Base-by-base conservation (phyloP, 331 rosid genomes). In the Prunus yedoensis region DNA sequence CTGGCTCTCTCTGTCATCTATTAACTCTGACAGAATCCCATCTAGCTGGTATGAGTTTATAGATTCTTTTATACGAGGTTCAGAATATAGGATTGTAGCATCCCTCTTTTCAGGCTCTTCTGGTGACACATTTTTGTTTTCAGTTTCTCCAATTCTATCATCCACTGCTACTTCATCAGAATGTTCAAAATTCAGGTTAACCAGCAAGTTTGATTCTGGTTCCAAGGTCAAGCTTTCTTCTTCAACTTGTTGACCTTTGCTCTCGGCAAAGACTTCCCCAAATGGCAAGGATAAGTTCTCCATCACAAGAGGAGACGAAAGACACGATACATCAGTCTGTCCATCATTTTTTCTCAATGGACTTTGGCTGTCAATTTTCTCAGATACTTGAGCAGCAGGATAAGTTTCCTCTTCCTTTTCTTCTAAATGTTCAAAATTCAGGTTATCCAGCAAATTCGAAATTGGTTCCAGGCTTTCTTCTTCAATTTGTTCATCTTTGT, bases 1-100 rank as follows among this genome's bases (percentile, higher is more conserved):
- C 82, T 56, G 82, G 64, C 61, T 81, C 79, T 76, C 86, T 65
- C 56, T 66, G 71, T 73, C 17, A 43, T 77, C 63, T 67, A 79
- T 64, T 75, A 66, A 54, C 27, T 81, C 75, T 5, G 71, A 64
- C 80, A 68, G 50, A 72, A 23, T 45, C 71, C 59, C 72, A 68
- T 63, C 68, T 28, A 61, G 68, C 61, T 80, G 58, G 68, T 85
- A 73, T 51, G 85, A 70, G 81, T 70, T 67, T 38, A 71, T 49
- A 61, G 80, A 81, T 57, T 79, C 84, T 65, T 68, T 25, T 43
- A 79, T 74, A 65, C n/a, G 17, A 38, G 74, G 52, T 35, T 50
- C 49, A 80, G 70, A 84, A 47, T 23, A 61, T 47, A 77, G 66
- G 70, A 77, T 41, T 20, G 74, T 20, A 54, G 65, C 56, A 61